Evolutionary conservation across 2,329 filamentous ascomycete species (phyloP).

Genomic region (Pyrenophora tritici-repentis): DNA sequence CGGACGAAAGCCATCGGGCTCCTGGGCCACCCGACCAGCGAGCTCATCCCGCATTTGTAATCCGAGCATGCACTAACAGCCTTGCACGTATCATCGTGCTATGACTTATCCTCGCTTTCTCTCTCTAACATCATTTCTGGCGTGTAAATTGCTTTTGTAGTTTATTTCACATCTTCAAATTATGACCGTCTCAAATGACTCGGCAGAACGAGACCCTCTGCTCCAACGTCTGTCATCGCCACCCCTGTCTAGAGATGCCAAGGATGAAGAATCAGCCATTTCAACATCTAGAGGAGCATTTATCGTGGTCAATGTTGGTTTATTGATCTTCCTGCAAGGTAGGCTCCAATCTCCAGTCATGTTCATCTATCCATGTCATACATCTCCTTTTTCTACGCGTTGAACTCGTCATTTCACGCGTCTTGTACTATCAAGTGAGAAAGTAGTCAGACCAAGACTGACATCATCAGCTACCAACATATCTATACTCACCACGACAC

Average conservation of each 20-base stretch:
- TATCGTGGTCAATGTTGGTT: slow-evolving; percentile 60
- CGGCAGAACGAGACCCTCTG: slow-evolving; percentile 36
- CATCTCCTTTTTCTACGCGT: background rate
- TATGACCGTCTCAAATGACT: slow-evolving; percentile 20
- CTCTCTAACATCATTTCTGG: background rate
- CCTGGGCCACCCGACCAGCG: background rate
- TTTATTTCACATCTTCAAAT: background rate
- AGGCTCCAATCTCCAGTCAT: background rate
- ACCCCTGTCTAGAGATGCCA: slow-evolving; percentile 22
- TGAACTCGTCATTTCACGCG: background rate
- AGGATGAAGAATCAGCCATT: slow-evolving; percentile 28
- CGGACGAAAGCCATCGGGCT: slow-evolving; percentile 23
- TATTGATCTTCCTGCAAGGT: slow-evolving; percentile 66
- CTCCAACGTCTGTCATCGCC: slow-evolving; percentile 29
- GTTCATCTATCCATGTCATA: too few species aligned
- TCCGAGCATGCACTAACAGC: slow-evolving; percentile 11
- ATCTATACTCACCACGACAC: slow-evolving; percentile 79
- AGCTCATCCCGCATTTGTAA: slow-evolving; percentile 30
- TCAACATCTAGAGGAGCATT: slow-evolving; percentile 39
- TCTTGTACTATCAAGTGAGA: too few species aligned
- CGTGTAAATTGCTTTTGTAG: background rate
- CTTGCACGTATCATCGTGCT: slow-evolving; percentile 19
- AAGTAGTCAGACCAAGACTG: slow-evolving; percentile 6
- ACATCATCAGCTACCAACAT: slow-evolving; percentile 66
- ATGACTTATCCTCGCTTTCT: slow-evolving; percentile 1